These are phyloP conservation scores for Capsicum baccatum DNA, from an alignment of 257 asterid genomes.

Conservation along the genomic window DNA sequence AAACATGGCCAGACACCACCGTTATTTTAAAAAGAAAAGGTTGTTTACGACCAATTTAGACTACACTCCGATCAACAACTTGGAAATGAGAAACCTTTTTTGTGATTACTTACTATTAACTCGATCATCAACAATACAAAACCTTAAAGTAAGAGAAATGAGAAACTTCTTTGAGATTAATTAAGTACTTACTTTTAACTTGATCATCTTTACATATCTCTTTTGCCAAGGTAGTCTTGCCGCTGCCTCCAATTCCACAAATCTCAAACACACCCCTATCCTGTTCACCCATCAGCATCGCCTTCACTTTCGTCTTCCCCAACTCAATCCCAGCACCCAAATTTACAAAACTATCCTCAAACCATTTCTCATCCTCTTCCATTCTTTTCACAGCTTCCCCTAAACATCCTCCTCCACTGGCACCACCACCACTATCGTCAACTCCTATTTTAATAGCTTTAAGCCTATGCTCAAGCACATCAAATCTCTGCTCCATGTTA, in stretches of 20 bases:
- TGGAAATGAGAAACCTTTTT: not conserved
- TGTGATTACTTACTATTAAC: conserved; percentile 53
- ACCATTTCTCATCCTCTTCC: conserved; percentile 72
- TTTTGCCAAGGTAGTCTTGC: conserved; percentile 92
- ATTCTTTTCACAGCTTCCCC: conserved; percentile 82
- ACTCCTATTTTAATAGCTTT: conserved; percentile 78
- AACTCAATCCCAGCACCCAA: conserved; percentile 74
- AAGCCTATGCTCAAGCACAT: conserved; percentile 72
- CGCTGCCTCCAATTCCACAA: conserved; percentile 89
- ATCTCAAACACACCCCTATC: conserved; percentile 57
- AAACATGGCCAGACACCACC: conserved; percentile 20
- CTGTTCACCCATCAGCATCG: conserved; percentile 55
- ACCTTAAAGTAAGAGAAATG: not conserved
- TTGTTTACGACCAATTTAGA: not conserved
- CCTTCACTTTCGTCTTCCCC: conserved; percentile 74
- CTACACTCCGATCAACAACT: not conserved
- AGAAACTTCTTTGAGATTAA: not conserved
- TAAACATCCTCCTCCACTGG: conserved; percentile 53
- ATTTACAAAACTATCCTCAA: conserved; percentile 63
- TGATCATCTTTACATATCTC: conserved; percentile 76
- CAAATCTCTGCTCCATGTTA: conserved; percentile 71
- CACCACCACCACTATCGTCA: conserved; percentile 45
- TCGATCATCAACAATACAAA: conserved; percentile 43
- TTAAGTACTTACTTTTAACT: conserved; percentile 55
- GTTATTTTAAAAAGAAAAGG: not conserved